phyloP scores from a whole-genome alignment of 768 basidiomycete genomes.

The Gloeophyllum trabeum region DNA sequence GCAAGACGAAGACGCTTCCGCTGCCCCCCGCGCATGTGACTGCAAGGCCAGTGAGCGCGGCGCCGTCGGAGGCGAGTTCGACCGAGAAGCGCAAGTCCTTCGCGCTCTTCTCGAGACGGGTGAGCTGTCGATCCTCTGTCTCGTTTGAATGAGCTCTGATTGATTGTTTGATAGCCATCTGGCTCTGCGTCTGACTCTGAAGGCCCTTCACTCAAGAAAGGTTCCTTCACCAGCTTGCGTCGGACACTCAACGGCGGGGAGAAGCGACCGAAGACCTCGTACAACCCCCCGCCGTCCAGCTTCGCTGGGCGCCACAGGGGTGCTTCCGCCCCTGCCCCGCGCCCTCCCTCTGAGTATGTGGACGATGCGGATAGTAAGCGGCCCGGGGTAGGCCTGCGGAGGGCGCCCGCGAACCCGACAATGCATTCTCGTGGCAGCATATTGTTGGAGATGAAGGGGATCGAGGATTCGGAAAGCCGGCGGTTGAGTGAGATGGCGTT shows the following conservation, averaged over 20 bases:
- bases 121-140: not conserved
- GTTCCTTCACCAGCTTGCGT: not conserved
- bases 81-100: not conserved
- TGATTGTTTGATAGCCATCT: not conserved
- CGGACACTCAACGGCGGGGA: not conserved
- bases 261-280: not conserved
- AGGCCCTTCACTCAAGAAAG: not conserved
- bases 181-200: not conserved
- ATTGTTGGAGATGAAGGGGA: constrained; percentile 34
- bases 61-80: not conserved
- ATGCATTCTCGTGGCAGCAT: constrained; percentile 53
- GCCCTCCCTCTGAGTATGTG: not conserved
- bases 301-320: not conserved
- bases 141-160: not conserved
- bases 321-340: not conserved
- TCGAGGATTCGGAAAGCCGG: constrained; percentile 59
- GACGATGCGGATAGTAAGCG: not conserved
- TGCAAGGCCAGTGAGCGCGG: too few relatives aligned
- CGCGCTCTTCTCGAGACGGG: not conserved
- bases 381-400: constrained; percentile 12
- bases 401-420: constrained; percentile 40
- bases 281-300: not conserved
- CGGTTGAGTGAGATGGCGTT: constrained; percentile 67
- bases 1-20: too few relatives aligned
- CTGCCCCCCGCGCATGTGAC: too few relatives aligned